Base-by-base conservation (phyloP, 2,329 filamentous ascomycete genomes). In the Coniochaeta sp. region DNA sequence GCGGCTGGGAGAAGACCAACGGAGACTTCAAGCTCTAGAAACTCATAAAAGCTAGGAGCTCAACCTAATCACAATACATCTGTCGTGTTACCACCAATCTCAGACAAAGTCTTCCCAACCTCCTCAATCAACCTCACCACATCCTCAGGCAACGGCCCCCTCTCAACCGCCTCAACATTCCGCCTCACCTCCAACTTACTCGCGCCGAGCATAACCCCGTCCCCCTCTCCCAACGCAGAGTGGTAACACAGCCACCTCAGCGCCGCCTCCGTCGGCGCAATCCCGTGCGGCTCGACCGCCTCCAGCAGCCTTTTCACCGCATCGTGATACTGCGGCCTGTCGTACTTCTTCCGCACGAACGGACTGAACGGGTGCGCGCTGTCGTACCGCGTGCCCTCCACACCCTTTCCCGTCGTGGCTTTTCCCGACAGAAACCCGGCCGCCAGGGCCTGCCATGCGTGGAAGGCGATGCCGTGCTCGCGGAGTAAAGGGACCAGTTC, bases 1-100 rank as follows among this genome's bases (percentile, higher is more conserved):
- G 72, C 1, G 86, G 86, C 6, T 85, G 87, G 79, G 87, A 91
- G 65, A 83, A 84, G 66, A 76, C 75, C 3, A 87, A 84, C 61
- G 78, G 74, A 4, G 87, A 91, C 63, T 92, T 94, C 61, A 94
- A 94, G 67, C 69, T 94, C 42, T 91, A 53, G 12, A 26, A 8
- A 40, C 35, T n/a, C n/a, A n/a, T n/a, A n/a, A n/a, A n/a, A n/a
- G n/a, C n/a, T n/a, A n/a, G n/a, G n/a, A n/a, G n/a, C n/a, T n/a
- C n/a, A n/a, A n/a, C n/a, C n/a, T n/a, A n/a, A n/a, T n/a, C n/a
- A n/a, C n/a, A n/a, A n/a, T n/a, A n/a, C n/a, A n/a, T n/a, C n/a
- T n/a, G n/a, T n/a, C n/a, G n/a, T n/a, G n/a, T n/a, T n/a, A n/a
- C n/a, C n/a, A n/a, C n/a, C n/a, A n/a, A n/a, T n/a, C n/a, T 18